Conservation (phyloP, 306 rosid species). For the Lathyrus sativus region DNA sequence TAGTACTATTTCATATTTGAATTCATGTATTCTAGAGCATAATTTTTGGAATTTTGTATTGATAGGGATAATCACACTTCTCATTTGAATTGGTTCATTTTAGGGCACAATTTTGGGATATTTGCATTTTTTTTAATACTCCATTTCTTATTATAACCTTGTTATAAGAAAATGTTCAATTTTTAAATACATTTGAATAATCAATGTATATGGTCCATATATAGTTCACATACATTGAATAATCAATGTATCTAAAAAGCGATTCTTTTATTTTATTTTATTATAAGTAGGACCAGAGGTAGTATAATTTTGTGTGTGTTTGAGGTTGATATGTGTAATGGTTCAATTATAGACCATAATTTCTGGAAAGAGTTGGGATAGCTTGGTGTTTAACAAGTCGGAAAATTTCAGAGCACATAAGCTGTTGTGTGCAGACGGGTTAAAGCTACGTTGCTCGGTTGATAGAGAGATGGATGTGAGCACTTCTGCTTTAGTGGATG, state of each 20-base stretch:
- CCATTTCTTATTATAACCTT: too few relatives aligned
- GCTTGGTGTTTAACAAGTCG: slow-evolving; percentile 45
- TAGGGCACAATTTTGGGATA: slow-evolving; percentile 39
- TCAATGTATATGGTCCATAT: too few relatives aligned
- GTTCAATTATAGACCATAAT: slow-evolving; percentile 44
- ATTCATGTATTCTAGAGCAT: neutral
- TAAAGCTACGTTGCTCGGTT: slow-evolving; percentile 53
- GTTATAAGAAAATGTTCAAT: too few relatives aligned
- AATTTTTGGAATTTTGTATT: neutral
- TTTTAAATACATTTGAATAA: too few relatives aligned
- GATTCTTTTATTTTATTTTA: too few relatives aligned
- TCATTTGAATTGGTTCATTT: slow-evolving; percentile 35
- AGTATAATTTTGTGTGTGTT: neutral
- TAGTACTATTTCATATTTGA: neutral
- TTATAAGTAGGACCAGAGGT: too few relatives aligned
- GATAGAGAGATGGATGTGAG: slow-evolving; percentile 63
- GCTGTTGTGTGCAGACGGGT: slow-evolving; percentile 37
- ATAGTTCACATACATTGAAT: too few relatives aligned
- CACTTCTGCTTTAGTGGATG: slow-evolving; percentile 50
- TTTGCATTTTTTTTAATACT: neutral
- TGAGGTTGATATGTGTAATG: neutral
- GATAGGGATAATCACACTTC: neutral
- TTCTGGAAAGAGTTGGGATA: slow-evolving; percentile 40
- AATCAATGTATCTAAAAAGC: too few relatives aligned
- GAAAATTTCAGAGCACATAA: slow-evolving; percentile 36